phyloP scores from a whole-genome alignment of 352 stramenopile genomes.

The Phytophthora palmivora region DNA sequence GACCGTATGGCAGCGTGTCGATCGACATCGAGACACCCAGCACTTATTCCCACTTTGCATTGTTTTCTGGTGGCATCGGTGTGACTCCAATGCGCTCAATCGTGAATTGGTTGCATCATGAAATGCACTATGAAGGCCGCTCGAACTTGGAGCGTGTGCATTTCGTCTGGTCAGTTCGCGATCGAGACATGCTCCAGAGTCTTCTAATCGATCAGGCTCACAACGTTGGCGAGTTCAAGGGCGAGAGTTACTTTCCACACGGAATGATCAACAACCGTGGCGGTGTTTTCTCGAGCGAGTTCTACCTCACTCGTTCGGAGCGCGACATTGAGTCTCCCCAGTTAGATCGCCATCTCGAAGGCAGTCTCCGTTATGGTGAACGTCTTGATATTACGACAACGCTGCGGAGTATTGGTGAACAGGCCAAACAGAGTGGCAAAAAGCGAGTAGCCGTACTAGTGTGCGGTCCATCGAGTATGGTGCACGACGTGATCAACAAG shows the following conservation, averaged over 20 bases:
- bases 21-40: constrained; percentile 45
- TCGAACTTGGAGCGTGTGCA: constrained; percentile 37
- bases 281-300: constrained; percentile 42
- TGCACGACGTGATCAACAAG: constrained; percentile 34
- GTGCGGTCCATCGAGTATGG: constrained; percentile 43
- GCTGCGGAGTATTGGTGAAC: constrained; percentile 39
- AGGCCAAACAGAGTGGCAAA: constrained; percentile 35
- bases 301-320: constrained; percentile 43
- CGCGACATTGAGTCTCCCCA: constrained; percentile 34
- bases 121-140: constrained; percentile 22
- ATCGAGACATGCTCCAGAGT: constrained; percentile 42
- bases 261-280: constrained; percentile 1
- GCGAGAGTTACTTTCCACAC: constrained; percentile 34
- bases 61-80: constrained; percentile 58
- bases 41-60: constrained; percentile 55
- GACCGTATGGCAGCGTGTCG: constrained; percentile 49
- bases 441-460: constrained; percentile 50
- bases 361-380: constrained; percentile 27
- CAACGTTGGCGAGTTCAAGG: constrained; percentile 1
- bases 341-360: constrained; percentile 29
- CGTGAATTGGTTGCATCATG: constrained; percentile 45
- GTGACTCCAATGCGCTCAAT: constrained; percentile 55
- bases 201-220: constrained; percentile 25
- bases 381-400: constrained; percentile 37
- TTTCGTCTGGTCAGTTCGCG: constrained; percentile 57